Conservation (phyloP, 495 filamentous ascomycete genomes). For the Trichoderma gamsii region DNA sequence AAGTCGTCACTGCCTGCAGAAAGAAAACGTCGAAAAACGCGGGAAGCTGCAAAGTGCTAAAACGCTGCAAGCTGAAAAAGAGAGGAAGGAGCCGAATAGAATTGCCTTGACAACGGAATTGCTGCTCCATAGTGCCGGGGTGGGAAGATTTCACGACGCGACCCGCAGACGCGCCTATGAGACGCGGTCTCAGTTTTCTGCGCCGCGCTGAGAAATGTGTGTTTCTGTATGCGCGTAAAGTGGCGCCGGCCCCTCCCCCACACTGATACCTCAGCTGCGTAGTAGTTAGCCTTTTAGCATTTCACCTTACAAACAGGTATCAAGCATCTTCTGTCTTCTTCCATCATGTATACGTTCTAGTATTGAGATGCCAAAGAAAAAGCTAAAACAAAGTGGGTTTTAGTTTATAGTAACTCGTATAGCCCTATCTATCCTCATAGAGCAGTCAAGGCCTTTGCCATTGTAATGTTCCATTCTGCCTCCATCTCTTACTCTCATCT, state of each 20-base stretch:
- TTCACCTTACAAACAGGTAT: no score
- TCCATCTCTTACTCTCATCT: no score
- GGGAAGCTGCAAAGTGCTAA: background rate
- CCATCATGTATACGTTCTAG: no score
- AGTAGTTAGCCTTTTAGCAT: no score
- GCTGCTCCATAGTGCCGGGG: background rate
- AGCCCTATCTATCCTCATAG: no score
- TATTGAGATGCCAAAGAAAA: no score
- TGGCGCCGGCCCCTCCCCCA: conserved; percentile 8
- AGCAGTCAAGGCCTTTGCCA: no score
- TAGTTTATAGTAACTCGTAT: no score
- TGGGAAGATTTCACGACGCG: background rate
- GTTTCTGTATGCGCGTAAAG: background rate
- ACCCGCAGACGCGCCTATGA: conserved; percentile 9
- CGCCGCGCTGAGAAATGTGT: background rate
- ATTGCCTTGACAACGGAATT: conserved; percentile 13
- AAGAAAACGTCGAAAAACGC: background rate
- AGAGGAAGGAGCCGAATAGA: background rate
- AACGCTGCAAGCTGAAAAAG: background rate
- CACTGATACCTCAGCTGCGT: background rate
- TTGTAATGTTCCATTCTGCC: no score
- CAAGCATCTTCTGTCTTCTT: no score
- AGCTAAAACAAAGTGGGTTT: no score
- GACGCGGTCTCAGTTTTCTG: background rate
- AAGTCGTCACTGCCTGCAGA: background rate